These are phyloP conservation scores for Kazachstania sp. DNA, from an alignment of 1,139 yeast genomes.

Conservation along the genomic window DNA sequence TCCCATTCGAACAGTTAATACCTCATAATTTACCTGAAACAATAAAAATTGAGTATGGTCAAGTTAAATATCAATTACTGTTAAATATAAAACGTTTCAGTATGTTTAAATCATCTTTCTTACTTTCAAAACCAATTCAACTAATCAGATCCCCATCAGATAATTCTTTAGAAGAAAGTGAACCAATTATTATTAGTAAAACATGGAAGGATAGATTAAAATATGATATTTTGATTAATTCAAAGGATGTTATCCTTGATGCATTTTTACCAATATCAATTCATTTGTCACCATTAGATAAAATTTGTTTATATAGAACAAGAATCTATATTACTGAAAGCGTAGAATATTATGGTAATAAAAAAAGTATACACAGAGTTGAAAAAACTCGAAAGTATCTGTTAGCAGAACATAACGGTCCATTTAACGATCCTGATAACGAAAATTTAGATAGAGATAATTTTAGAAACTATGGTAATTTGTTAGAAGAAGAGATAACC, in stretches of 20 bases:
- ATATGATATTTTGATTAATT: slow-evolving; percentile 80
- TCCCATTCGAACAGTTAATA: slow-evolving; percentile 82
- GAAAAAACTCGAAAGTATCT: slow-evolving; percentile 77
- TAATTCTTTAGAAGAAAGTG: slow-evolving; percentile 72
- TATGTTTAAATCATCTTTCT: slow-evolving; percentile 66
- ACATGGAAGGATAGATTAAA: slow-evolving; percentile 89
- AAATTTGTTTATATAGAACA: slow-evolving; percentile 75
- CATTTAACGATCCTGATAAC: slow-evolving; percentile 24
- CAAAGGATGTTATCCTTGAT: slow-evolving; percentile 77
- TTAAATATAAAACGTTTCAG: slow-evolving; percentile 70
- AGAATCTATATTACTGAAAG: slow-evolving; percentile 80
- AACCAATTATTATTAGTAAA: slow-evolving; percentile 79
- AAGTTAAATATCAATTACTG: slow-evolving; percentile 58
- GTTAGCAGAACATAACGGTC: slow-evolving; percentile 69
- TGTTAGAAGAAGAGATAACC: slow-evolving; percentile 28
- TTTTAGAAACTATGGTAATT: slow-evolving; percentile 34
- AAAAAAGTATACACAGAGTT: slow-evolving; percentile 76
- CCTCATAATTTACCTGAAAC: slow-evolving; percentile 79
- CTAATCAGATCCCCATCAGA: slow-evolving; percentile 70
- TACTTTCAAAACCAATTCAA: slow-evolving; percentile 51
- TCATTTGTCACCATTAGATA: slow-evolving; percentile 74
- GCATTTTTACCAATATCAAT: slow-evolving; percentile 77
- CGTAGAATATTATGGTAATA: slow-evolving; percentile 69
- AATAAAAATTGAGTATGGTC: slow-evolving; percentile 67
- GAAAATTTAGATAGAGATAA: slow-evolving; percentile 20